Evolutionary conservation across 768 basidiomycete genomes (phyloP).

Genomic region (Lepiota venenata): DNA sequence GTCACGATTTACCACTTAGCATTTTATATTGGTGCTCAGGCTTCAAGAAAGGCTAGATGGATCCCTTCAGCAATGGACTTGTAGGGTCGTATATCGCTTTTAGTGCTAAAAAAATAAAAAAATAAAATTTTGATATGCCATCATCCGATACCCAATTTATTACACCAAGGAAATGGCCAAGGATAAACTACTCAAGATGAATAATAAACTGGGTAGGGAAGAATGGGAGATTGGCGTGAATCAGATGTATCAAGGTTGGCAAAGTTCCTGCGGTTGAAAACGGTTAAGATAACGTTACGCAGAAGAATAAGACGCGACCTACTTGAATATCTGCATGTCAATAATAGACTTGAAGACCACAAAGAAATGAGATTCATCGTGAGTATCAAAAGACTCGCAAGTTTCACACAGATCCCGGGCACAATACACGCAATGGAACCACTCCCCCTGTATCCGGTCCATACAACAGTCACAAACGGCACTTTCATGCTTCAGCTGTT

Average conservation of each 20-base stretch:
- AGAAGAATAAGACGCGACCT: constrained; percentile 18
- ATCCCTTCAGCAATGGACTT: neutral
- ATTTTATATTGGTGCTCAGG: constrained; percentile 34
- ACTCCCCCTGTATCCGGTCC: constrained; percentile 76
- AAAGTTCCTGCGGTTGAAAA: constrained; percentile 36
- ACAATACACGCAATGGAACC: constrained; percentile 92
- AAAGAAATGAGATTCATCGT: constrained; percentile 81
- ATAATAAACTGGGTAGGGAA: constrained; percentile 60
- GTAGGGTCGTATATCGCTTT: neutral
- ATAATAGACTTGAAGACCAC: constrained; percentile 87
- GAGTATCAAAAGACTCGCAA: constrained; percentile 79
- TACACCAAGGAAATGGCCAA: constrained; percentile 13
- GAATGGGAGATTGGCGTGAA: constrained; percentile 48
- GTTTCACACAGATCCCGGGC: constrained; percentile 81
- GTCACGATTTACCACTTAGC: neutral
- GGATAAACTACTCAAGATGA: neutral
- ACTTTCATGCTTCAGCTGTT: constrained; percentile 52
- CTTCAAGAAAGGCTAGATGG: constrained; percentile 61
- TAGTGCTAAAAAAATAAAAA: too few species aligned
- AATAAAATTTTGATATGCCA: too few species aligned
- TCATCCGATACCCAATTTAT: too few species aligned
- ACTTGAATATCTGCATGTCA: constrained; percentile 75
- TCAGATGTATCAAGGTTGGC: constrained; percentile 55
- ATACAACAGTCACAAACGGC: constrained; percentile 89
- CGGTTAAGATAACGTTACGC: constrained; percentile 9